Evolutionary conservation across 768 basidiomycete genomes (phyloP).

Genomic region (Lentinula guzmanii): DNA sequence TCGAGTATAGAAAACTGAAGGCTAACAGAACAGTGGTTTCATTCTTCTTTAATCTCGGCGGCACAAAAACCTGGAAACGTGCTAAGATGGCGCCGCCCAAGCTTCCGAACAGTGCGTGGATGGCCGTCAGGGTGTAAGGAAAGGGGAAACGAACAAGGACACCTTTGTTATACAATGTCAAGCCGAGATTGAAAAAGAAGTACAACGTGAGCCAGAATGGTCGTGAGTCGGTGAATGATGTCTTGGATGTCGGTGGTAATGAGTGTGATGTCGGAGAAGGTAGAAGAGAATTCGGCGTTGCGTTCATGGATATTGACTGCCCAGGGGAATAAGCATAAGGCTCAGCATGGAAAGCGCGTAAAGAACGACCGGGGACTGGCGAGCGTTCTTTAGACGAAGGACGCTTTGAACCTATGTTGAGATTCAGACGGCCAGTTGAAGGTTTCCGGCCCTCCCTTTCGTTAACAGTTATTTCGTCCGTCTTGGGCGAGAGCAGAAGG

Average conservation of each 20-base stretch:
- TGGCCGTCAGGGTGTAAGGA: constrained; percentile 90
- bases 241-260: constrained; percentile 10
- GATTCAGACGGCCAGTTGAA: background rate
- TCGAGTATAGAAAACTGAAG: constrained; percentile 87
- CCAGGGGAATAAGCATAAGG: constrained; percentile 11
- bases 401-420: background rate
- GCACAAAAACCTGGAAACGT: constrained; percentile 49
- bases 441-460: background rate
- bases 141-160: constrained; percentile 91
- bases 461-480: background rate
- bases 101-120: constrained; percentile 84
- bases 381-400: background rate
- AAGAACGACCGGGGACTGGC: background rate
- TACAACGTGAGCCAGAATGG: constrained; percentile 72
- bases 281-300: constrained; percentile 10
- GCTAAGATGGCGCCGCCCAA: constrained; percentile 72
- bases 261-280: constrained; percentile 9
- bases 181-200: constrained; percentile 84
- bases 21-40: constrained; percentile 62
- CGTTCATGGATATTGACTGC: constrained; percentile 2
- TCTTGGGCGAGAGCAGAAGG: background rate
- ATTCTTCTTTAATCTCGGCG: constrained; percentile 41
- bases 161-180: constrained; percentile 94
- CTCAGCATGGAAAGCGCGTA: constrained; percentile 16
- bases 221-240: constrained; percentile 15